Percentiles rank a stretch among this genome's conserved stretches.
These are phyloP conservation scores for Tolypocladium album DNA, from an alignment of 2,329 filamentous ascomycete genomes.

Conservation along the genomic window DNA sequence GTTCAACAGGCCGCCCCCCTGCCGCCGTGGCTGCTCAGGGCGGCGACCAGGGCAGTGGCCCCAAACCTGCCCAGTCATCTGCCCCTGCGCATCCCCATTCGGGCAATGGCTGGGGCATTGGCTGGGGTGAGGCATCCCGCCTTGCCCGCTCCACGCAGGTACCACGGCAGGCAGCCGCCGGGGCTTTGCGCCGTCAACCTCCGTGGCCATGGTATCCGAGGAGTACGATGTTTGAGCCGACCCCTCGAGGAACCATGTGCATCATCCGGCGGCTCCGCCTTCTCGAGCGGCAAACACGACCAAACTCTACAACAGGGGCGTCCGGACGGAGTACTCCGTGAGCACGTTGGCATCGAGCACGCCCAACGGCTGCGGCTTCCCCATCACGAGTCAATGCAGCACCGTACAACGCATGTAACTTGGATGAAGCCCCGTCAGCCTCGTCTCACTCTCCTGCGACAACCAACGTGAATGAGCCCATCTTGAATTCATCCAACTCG, in stretches of 20 bases:
- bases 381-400: background rate
- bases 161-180: background rate
- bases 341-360: background rate
- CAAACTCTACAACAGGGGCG: background rate
- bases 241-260: background rate
- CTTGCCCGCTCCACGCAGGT: too few species aligned
- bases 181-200: background rate
- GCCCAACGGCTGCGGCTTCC: background rate
- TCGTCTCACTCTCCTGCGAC: background rate
- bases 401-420: background rate
- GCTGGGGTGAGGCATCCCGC: background rate
- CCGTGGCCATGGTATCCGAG: too few species aligned
- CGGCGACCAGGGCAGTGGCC: background rate
- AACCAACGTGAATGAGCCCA: background rate
- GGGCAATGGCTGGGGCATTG: background rate
- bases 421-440: background rate
- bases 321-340: background rate
- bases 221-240: too few species aligned
- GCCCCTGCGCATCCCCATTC: background rate
- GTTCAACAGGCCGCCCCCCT: background rate
- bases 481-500: too few species aligned
- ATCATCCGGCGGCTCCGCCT: background rate
- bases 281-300: background rate
- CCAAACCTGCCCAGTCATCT: background rate
- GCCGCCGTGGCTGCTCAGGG: background rate